These are phyloP conservation scores for Botrytis tulipae DNA, from an alignment of 2,329 filamentous ascomycete genomes.

Conservation along the genomic window DNA sequence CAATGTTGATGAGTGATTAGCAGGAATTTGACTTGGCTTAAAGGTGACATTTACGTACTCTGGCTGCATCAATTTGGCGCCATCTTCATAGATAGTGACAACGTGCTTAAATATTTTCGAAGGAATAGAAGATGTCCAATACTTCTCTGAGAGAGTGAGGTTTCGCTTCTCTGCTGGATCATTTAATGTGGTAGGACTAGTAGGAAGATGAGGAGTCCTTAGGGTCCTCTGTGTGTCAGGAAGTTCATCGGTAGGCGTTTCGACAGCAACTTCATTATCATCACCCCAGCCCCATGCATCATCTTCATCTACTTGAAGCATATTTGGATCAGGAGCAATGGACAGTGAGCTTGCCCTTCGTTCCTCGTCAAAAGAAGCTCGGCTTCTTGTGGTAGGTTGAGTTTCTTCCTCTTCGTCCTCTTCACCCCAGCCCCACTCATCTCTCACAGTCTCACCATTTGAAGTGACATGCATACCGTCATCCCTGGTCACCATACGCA, in stretches of 20 bases:
- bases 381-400: slow-evolving; percentile 26
- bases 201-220: not conserved
- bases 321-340: slow-evolving; percentile 23
- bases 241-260: slow-evolving; percentile 34
- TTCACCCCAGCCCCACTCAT: slow-evolving; percentile 72
- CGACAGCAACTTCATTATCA: slow-evolving; percentile 50
- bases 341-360: slow-evolving; percentile 16
- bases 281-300: slow-evolving; percentile 81
- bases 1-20: slow-evolving; percentile 38
- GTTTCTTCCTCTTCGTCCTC: slow-evolving; percentile 56
- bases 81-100: slow-evolving; percentile 58
- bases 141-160: slow-evolving; percentile 78
- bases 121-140: slow-evolving; percentile 85
- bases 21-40: slow-evolving; percentile 19
- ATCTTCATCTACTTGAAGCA: slow-evolving; percentile 39
- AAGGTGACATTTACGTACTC: slow-evolving; percentile 39
- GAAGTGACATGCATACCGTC: slow-evolving; percentile 65
- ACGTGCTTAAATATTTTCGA: slow-evolving; percentile 72
- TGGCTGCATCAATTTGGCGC: slow-evolving; percentile 55
- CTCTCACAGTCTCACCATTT: slow-evolving; percentile 48
- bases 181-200: not conserved
- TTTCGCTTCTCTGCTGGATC: slow-evolving; percentile 44
- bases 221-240: not conserved
- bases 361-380: slow-evolving; percentile 32
- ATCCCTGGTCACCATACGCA: slow-evolving; percentile 67